Evolutionary conservation across 2,329 filamentous ascomycete species (phyloP).

Genomic region (Aspergillus japonicus): DNA sequence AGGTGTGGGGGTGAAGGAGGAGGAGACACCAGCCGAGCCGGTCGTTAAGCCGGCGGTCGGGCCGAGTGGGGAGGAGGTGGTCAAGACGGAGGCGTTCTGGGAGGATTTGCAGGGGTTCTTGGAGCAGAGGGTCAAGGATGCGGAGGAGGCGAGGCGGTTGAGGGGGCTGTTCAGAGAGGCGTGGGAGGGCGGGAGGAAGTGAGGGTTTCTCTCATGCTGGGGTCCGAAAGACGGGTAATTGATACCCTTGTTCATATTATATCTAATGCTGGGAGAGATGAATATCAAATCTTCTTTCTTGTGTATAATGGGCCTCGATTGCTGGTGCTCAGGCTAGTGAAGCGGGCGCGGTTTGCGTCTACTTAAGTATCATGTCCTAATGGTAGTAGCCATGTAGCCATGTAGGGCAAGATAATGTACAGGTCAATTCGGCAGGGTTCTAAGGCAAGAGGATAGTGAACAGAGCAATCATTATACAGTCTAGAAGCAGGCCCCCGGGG

Average conservation of each 20-base stretch:
- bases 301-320: background rate
- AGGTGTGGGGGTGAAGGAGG: slow-evolving; percentile 17
- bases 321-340: too few relatives aligned
- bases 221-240: background rate
- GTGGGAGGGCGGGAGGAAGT: slow-evolving; percentile 48
- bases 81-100: slow-evolving; percentile 80
- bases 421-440: background rate
- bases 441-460: background rate
- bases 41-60: slow-evolving; percentile 48
- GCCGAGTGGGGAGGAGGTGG: slow-evolving; percentile 57
- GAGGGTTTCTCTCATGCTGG: too few relatives aligned
- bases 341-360: background rate
- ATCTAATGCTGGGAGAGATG: background rate
- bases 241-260: slow-evolving; percentile 10
- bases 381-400: background rate
- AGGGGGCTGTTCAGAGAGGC: slow-evolving; percentile 67
- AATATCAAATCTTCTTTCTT: background rate
- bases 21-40: slow-evolving; percentile 20
- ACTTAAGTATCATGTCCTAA: background rate
- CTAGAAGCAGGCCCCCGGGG: background rate
- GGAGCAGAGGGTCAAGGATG: slow-evolving; percentile 73
- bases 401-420: slow-evolving; percentile 4
- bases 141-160: slow-evolving; percentile 62
- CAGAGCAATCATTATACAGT: slow-evolving; percentile 3
- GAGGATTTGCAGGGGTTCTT: slow-evolving; percentile 78